phyloP scores from a whole-genome alignment of 2,329 filamentous ascomycete genomes.

The Xylaria sp. region DNA sequence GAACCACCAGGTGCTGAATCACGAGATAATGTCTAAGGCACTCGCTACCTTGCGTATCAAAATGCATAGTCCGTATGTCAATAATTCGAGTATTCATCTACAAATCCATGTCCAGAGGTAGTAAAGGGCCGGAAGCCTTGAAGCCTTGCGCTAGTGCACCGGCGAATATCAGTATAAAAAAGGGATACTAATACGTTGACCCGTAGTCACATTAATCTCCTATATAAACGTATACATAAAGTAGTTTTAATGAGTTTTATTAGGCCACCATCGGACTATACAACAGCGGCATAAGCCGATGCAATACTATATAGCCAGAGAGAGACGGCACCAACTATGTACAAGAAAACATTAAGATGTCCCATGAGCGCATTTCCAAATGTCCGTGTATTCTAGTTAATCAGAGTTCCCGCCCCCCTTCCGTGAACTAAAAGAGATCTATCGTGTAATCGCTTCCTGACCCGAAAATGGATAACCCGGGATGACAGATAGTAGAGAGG shows the following conservation, averaged over 20 bases:
- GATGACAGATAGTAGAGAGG: not conserved
- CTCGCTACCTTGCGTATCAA: too few relatives aligned
- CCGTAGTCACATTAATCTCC: too few relatives aligned
- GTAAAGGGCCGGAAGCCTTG: too few relatives aligned
- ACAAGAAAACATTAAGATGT: not conserved
- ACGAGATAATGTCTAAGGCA: too few relatives aligned
- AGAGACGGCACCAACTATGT: too few relatives aligned
- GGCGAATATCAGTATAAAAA: too few relatives aligned
- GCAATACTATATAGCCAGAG: not conserved
- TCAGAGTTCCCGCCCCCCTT: not conserved
- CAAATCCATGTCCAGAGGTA: too few relatives aligned
- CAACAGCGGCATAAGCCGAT: not conserved
- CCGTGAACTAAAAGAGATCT: not conserved
- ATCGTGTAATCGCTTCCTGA: constrained; percentile 4
- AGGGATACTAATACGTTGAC: too few relatives aligned
- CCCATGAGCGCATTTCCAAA: constrained; percentile 7
- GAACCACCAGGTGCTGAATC: too few relatives aligned
- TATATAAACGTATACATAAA: not conserved
- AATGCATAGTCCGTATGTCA: too few relatives aligned
- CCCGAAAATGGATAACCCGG: not conserved
- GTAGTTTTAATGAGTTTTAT: not conserved
- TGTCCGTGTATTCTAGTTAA: constrained; percentile 3
- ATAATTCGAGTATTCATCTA: too few relatives aligned
- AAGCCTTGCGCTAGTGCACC: too few relatives aligned
- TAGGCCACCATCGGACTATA: not conserved